Base-by-base conservation (phyloP, 1,284 basidiomycete genomes). In the Cutaneotrichosporon cavernicola region DNA sequence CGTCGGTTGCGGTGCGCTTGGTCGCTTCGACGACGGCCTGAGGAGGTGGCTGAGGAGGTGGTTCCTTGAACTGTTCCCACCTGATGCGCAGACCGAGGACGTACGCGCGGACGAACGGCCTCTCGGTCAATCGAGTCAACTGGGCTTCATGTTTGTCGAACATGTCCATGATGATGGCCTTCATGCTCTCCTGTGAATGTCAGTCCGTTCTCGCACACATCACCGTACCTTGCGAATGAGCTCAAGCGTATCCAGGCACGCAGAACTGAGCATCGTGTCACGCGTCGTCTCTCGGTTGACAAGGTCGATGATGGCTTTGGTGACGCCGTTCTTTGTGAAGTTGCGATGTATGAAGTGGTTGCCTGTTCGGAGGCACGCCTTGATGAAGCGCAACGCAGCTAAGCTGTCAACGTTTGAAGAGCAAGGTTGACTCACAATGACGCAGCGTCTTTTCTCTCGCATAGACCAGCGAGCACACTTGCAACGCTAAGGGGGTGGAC, bases 221-320 rank as follows among this genome's bases (percentile, higher is more conserved):
- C 5, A 46, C 18, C 31, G 69, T 67, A 94, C 93, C 82, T 86
- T 86, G 65, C 90, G 87, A 78, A 98, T 90, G 69, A 87, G 85
- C 73, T 99, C 96, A 73, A 99, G 92, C 68, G 92, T 91, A 76
- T 99, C 96, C 74, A 97, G 89, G 82, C 92, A 97, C 21, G 95
- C 91, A 69, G 93, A 95, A 72, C 89, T 90, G 53, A 99, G 84
- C 69, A 99, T 85, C 79, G 96, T 99, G 80, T 99, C 96, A 64
- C 90, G 85, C 55, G 85, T 84, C 34, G 89, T 89, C 80, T 98
- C 96, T 58, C 86, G 85, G 40, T 90, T 78, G 32, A 92, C 89
- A 63, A 98, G 82, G 62, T 91, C 88, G 60, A 98, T 81, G 65
- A 98, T 87, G 7, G 92, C 90, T 67, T 87, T 86, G 66, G 97